phyloP scores from a whole-genome alignment of 2,329 filamentous ascomycete genomes.

The Nigrospora sphaerica region DNA sequence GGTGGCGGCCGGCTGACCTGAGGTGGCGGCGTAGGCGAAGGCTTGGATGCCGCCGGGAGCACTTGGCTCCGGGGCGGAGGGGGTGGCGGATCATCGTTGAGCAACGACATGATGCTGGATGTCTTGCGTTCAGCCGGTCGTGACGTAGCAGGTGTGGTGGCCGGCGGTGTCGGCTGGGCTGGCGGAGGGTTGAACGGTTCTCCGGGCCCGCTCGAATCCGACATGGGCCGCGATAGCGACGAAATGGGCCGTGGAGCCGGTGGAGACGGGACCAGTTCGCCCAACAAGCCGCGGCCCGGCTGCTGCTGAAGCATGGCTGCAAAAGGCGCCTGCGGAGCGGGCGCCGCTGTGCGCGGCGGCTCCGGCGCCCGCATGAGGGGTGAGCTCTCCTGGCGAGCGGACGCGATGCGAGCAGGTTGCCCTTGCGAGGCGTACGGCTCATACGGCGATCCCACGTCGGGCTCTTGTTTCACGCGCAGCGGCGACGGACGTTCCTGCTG shows the following conservation, averaged over 20 bases:
- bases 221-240: constrained; percentile 18
- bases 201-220: constrained; percentile 16
- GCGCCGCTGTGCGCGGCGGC: constrained; percentile 28
- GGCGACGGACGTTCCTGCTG: constrained; percentile 19
- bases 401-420: constrained; percentile 29
- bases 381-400: constrained; percentile 32
- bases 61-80: constrained; percentile 43
- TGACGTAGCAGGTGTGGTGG: constrained; percentile 30
- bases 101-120: constrained; percentile 55
- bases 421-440: constrained; percentile 34
- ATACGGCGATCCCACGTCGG: constrained; percentile 36
- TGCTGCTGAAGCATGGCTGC: constrained; percentile 31
- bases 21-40: constrained; percentile 46
- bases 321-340: constrained; percentile 24
- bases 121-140: constrained; percentile 48
- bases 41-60: constrained; percentile 24
- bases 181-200: constrained; percentile 26
- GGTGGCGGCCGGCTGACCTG: constrained; percentile 31
- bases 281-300: constrained; percentile 31
- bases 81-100: constrained; percentile 52
- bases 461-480: constrained; percentile 42
- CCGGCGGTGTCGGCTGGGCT: constrained; percentile 28
- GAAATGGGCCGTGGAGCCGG: constrained; percentile 27
- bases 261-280: constrained; percentile 32
- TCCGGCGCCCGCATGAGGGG: constrained; percentile 35